A percentile compares a stretch with the other conserved stretches of the same genome.
phyloP scores from a whole-genome alignment of 768 basidiomycete species.

The Fomitopsis pulvina region DNA sequence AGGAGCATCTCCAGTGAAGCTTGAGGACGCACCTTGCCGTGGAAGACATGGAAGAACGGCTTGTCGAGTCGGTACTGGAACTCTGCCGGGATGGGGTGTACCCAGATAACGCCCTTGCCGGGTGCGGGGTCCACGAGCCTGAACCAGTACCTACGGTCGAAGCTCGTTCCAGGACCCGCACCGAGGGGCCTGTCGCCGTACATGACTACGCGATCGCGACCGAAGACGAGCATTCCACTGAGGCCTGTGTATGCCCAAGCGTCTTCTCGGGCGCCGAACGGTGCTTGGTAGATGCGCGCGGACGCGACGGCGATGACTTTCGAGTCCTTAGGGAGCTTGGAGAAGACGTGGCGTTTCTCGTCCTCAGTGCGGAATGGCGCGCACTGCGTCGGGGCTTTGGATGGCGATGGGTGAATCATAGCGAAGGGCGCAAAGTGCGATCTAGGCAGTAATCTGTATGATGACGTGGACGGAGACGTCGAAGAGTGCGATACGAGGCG shows the following conservation, averaged over 20 bases:
- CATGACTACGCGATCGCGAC: conserved; percentile 17
- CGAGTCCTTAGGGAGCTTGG: conserved; percentile 18
- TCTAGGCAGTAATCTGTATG: neutral
- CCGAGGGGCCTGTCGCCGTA: conserved; percentile 17
- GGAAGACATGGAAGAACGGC: conserved; percentile 90
- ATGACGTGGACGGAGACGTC: neutral
- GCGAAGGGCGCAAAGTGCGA: too few relatives aligned
- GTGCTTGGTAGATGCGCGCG: conserved; percentile 58
- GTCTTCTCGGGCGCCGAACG: conserved; percentile 36
- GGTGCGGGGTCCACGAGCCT: conserved; percentile 52
- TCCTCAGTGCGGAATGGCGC: conserved; percentile 2
- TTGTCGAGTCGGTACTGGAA: conserved; percentile 77
- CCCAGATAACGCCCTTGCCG: conserved; percentile 54
- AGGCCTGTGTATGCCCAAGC: conserved; percentile 59
- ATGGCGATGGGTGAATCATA: neutral
- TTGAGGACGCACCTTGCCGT: conserved; percentile 59
- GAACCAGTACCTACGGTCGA: conserved; percentile 47
- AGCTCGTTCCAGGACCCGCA: conserved; percentile 13
- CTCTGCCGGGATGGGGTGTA: conserved; percentile 52
- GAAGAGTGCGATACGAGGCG: neutral
- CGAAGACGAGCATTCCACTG: conserved; percentile 54
- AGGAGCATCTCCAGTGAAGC: neutral
- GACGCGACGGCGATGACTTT: conserved; percentile 45
- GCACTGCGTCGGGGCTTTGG: neutral
- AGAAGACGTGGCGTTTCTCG: conserved; percentile 14